phyloP scores from a whole-genome alignment of 345 rosid species.

The Carallia brachiata region DNA sequence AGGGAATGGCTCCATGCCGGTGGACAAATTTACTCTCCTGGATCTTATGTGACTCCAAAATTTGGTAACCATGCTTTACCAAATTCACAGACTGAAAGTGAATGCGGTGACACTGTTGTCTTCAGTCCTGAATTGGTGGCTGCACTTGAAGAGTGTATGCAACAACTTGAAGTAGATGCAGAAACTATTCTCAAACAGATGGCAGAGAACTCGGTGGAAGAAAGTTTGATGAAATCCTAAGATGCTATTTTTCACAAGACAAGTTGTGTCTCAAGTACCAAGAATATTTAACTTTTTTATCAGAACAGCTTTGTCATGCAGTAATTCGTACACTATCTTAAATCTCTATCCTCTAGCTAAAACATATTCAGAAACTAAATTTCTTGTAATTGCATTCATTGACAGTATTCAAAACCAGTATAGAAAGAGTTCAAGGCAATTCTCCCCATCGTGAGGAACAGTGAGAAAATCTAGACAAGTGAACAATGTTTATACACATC shows the following conservation, averaged over 20 bases:
- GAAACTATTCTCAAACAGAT: conserved; percentile 35
- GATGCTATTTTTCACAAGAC: too few relatives aligned
- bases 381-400: background rate
- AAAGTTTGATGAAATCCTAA: conserved; percentile 4
- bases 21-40: conserved; percentile 33
- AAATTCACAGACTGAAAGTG: background rate
- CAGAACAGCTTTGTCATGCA: too few relatives aligned
- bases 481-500: too few relatives aligned
- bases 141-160: conserved; percentile 35
- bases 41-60: conserved; percentile 36
- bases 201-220: conserved; percentile 22
- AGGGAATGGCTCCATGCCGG: conserved; percentile 27
- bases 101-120: conserved; percentile 7
- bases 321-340: background rate
- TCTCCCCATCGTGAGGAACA: too few relatives aligned
- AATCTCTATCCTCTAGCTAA: background rate
- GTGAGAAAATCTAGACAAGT: too few relatives aligned
- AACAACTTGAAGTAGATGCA: conserved; percentile 44
- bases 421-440: too few relatives aligned
- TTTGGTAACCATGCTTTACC: conserved; percentile 30
- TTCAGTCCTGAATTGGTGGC: conserved; percentile 39
- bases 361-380: background rate
- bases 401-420: background rate
- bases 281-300: background rate
- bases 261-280: too few relatives aligned